Percentiles rank a stretch among this genome's conserved stretches.
Evolutionary conservation across 176 grass and related monocot genomes (phyloP).

Genomic region (Oryza glaberrima): DNA sequence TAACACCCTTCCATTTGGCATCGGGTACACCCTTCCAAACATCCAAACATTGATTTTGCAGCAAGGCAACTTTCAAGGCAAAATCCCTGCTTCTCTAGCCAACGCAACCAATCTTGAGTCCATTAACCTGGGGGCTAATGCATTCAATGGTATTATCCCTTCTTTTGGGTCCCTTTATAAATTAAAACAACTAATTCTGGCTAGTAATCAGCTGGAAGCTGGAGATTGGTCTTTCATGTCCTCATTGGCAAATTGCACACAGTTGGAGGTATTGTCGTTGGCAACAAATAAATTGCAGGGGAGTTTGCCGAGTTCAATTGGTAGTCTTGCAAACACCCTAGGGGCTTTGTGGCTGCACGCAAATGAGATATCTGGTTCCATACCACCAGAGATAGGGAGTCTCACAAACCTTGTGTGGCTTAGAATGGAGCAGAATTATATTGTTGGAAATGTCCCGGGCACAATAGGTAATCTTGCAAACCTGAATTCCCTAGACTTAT

Average conservation of each 20-base stretch:
- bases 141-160: slow-evolving; percentile 25
- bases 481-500: background rate
- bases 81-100: slow-evolving; percentile 25
- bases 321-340: slow-evolving; percentile 10
- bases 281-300: slow-evolving; percentile 21
- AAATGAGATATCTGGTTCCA: slow-evolving; percentile 36
- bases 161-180: slow-evolving; percentile 9
- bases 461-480: slow-evolving; percentile 22
- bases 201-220: slow-evolving; percentile 38
- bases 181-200: slow-evolving; percentile 9
- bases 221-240: slow-evolving; percentile 45
- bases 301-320: slow-evolving; percentile 26
- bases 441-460: slow-evolving; percentile 33
- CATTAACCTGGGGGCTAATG: slow-evolving; percentile 11
- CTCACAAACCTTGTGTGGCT: slow-evolving; percentile 18
- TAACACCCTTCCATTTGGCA: background rate
- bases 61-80: background rate
- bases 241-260: slow-evolving; percentile 42
- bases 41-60: slow-evolving; percentile 6
- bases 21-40: slow-evolving; percentile 21
- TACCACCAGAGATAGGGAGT: slow-evolving; percentile 36
- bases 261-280: slow-evolving; percentile 16
- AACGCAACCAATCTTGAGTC: slow-evolving; percentile 4
- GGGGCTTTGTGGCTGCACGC: background rate
- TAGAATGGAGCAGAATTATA: slow-evolving; percentile 18